A percentile compares a stretch with the other conserved stretches of the same genome.
Evolutionary conservation across 2,329 filamentous ascomycete species (phyloP).

Genomic region (Geosmithia flava): DNA sequence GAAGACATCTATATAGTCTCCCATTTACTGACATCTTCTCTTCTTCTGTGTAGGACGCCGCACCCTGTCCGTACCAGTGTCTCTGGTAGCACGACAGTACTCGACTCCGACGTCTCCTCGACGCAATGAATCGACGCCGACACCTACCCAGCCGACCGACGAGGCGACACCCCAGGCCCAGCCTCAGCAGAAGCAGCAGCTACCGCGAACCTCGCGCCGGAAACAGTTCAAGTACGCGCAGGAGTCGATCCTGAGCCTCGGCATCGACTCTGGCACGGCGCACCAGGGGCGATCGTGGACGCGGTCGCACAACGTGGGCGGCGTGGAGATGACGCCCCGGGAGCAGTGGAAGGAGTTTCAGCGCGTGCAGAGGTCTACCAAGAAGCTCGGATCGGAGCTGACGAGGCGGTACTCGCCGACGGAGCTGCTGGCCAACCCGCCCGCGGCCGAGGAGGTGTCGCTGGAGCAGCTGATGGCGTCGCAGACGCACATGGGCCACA

Average conservation of each 20-base stretch:
- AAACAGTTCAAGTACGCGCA: conserved; percentile 20
- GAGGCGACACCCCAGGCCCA: background rate
- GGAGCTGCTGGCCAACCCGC: conserved; percentile 59
- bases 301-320: conserved; percentile 14
- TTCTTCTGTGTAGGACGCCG: conserved; percentile 28
- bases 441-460: conserved; percentile 66
- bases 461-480: conserved; percentile 83
- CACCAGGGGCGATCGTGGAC: conserved; percentile 20
- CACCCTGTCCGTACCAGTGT: conserved; percentile 32
- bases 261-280: conserved; percentile 16
- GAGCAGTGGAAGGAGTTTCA: conserved; percentile 26
- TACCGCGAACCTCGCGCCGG: background rate
- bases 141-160: background rate
- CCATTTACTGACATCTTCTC: background rate
- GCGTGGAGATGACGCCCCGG: conserved; percentile 20
- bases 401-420: conserved; percentile 51
- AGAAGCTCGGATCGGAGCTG: conserved; percentile 33
- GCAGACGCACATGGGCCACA: conserved; percentile 82
- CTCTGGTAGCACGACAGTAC: conserved; percentile 17
- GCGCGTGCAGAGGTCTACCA: conserved; percentile 27
- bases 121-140: background rate
- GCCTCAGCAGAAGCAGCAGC: background rate
- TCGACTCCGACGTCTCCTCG: conserved; percentile 15
- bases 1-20: too few relatives aligned
- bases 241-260: conserved; percentile 19